Base-by-base conservation (phyloP, 352 stramenopile species). In the Phytopythium chamaehyphon region DNA sequence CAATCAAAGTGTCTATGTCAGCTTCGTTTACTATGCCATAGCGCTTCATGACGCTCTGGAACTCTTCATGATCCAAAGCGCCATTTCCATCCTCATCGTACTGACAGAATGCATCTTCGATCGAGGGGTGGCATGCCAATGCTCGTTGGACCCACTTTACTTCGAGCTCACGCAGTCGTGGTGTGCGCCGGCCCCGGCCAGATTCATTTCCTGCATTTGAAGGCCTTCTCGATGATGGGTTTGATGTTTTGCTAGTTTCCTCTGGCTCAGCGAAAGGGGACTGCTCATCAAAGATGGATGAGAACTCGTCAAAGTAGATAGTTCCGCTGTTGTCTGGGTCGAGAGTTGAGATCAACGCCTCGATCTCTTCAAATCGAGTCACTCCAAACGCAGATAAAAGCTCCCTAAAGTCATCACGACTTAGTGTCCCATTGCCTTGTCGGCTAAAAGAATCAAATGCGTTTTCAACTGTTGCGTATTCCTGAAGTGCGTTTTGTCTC, bases 271-370 rank as follows among this genome's bases (percentile, higher is more conserved):
- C 54, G 3, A 56, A 43, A 10, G 38, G 23, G n/a, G 44, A 18
- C 23, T 26, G 39, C 38, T 84, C 73, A 33, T 83, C 63, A 51
- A 89, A 90, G n/a, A 84, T 61, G 2, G 63, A 76, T 2, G 55
- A 47, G 53, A 90, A 90, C 37, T 89, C 77, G 23, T 87, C 75
- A 24, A 75, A 90, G 28, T 80, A 69, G 23, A 90, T 73, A 8
- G 56, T 54, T 0, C 67, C 76, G 2, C 73, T 82, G 7, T 46
- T 33, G 33, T 88, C 73, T 0, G 60, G 42, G 42, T 88, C 76
- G 4, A 88, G 39, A 0, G 64, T 66, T 23, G 69, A 66, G 24
- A 79, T 69, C n/a, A 88, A 51, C 9, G 58, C 47, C 3, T 62
- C 50, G 23, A 89, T 62, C 35, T 87, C 69, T 3, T 74, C 58